These are phyloP conservation scores for Euphorbia pulcherrima DNA, from an alignment of 345 rosid genomes.

Conservation along the genomic window DNA sequence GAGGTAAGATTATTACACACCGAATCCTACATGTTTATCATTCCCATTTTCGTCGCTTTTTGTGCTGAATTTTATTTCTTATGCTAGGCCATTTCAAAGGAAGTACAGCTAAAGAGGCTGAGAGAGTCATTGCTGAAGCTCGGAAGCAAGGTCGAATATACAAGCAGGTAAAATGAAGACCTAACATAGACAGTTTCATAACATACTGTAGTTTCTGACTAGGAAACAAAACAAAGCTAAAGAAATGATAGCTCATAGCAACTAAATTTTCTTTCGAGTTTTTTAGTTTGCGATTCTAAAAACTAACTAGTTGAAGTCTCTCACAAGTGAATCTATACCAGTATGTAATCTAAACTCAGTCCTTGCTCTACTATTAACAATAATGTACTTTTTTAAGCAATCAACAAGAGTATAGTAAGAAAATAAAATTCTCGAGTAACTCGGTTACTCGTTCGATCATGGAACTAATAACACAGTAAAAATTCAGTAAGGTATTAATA, in stretches of 20 bases:
- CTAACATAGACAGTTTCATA: not conserved
- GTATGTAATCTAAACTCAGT: not conserved
- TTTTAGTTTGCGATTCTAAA: not conserved
- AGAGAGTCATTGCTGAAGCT: constrained; percentile 36
- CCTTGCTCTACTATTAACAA: constrained; percentile 7
- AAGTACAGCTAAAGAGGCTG: constrained; percentile 32
- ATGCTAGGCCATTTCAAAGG: constrained; percentile 29
- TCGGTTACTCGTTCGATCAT: not conserved
- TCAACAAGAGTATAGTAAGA: constrained; percentile 1
- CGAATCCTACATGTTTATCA: constrained; percentile 2
- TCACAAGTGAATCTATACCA: not conserved
- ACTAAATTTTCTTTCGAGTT: not conserved
- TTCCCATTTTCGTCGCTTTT: not conserved
- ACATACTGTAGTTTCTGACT: not conserved
- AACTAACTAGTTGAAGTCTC: not conserved
- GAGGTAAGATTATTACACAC: constrained; percentile 41
- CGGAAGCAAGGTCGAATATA: constrained; percentile 1
- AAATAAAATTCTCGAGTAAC: not conserved
- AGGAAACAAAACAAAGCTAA: not conserved
- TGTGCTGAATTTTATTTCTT: not conserved
- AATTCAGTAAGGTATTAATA: not conserved
- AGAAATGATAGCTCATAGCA: not conserved
- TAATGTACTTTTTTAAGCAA: not conserved
- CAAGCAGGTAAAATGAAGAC: constrained; percentile 8
- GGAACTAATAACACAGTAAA: not conserved